Percentiles rank a stretch among this genome's conserved stretches.
Evolutionary conservation across 2,329 filamentous ascomycete genomes (phyloP).

Genomic region (Lomentospora prolificans): DNA sequence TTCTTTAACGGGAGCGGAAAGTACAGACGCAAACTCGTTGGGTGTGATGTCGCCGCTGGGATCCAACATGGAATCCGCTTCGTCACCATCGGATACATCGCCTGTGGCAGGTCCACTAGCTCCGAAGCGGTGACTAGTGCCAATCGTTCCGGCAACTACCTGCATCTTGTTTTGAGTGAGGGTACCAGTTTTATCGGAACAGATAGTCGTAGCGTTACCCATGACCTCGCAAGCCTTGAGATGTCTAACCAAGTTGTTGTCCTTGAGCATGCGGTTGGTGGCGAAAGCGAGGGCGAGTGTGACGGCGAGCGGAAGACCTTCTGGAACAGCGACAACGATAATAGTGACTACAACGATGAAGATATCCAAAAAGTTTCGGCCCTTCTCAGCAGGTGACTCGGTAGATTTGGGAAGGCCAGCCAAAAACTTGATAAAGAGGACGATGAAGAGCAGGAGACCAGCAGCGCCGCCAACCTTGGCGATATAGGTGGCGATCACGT

Average conservation of each 20-base stretch:
- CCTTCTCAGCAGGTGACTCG: conserved; percentile 58
- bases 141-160: conserved; percentile 51
- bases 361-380: conserved; percentile 65
- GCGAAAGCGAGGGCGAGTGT: conserved; percentile 69
- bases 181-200: conserved; percentile 59
- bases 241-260: conserved; percentile 68
- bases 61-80: conserved; percentile 17
- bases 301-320: conserved; percentile 69
- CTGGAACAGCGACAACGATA: conserved; percentile 70
- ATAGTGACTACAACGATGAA: conserved; percentile 72
- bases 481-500: conserved; percentile 66
- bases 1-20: conserved; percentile 37
- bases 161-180: conserved; percentile 62
- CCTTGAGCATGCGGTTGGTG: conserved; percentile 66
- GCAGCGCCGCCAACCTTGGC: conserved; percentile 69
- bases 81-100: conserved; percentile 16
- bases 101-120: conserved; percentile 20
- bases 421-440: conserved; percentile 78
- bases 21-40: conserved; percentile 35
- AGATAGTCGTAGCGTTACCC: conserved; percentile 66
- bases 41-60: conserved; percentile 28
- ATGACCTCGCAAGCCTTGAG: conserved; percentile 73
- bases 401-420: conserved; percentile 49
- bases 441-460: conserved; percentile 70
- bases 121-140: conserved; percentile 46